Evolutionary conservation across 345 rosid species (phyloP), one percentile per base, ranked within the genome.

Genomic region (Noccaea bulbosa): DNA sequence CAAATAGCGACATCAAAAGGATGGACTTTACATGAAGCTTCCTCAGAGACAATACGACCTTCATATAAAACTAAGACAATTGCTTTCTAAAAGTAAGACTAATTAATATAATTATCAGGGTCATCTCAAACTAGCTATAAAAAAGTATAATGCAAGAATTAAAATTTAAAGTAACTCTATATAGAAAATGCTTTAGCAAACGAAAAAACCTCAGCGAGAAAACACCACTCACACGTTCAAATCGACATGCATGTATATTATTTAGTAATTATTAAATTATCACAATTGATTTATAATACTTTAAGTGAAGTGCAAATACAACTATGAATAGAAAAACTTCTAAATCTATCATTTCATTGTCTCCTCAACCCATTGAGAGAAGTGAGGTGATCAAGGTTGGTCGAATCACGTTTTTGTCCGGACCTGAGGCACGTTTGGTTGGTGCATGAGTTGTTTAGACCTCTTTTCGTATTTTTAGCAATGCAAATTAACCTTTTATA

Each of bases 1-100:
- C 12, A 44, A 45, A 14, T 39, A 33, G 70, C 53, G 70, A 64
- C 41, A 66, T 38, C 69, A 55, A 64, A 54, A 64, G 76, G 15
- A 38, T 24, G 46, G 46, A 64, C 70, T 46, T 72, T 65, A 64
- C 58, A 24, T 3, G 72, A 58, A 65, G 44, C 65, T 65, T 73
- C 65, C 51, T 49, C 57, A 30, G 24, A 47, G 59, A 72, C 37
- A 46, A 65, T 46, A 39, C 45, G 5, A 33, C 54, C 16, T 20
- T 40, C 32, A 30, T 41, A 43, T n/a, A 55, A 50, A 70, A 60
- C 3, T 16, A 62, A 35, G 48, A 63, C 6, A 62, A 43, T 44
- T 53, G 47, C 55, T 71, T 62, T 51, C 8, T 62, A 62, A 14
- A 20, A 56, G 65, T 37, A 68, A 30, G 50, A 47, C 16, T 69